phyloP scores from a whole-genome alignment of 345 rosid genomes.

The Streptanthus diversifolius region DNA sequence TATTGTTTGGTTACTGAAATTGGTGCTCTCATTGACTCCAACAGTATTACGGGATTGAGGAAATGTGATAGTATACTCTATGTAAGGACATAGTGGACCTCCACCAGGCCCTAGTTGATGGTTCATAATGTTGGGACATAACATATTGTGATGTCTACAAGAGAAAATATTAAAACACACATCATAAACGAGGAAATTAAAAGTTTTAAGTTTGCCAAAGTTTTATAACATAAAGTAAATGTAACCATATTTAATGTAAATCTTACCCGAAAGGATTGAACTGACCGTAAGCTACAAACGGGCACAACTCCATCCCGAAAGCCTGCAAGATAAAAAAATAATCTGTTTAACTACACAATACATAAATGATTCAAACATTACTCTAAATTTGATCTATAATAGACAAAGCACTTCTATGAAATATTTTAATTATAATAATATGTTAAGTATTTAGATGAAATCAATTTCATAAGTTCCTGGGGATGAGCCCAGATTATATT shows the following conservation, averaged over 20 bases:
- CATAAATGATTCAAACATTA: too few species aligned
- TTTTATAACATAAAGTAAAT: not conserved
- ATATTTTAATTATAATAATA: too few species aligned
- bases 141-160: not conserved
- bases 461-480: too few species aligned
- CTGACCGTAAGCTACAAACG: not conserved
- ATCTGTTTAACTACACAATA: too few species aligned
- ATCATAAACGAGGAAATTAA: too few species aligned
- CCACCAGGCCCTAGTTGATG: not conserved
- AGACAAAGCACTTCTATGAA: too few species aligned
- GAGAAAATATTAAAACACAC: not conserved
- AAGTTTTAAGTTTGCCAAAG: not conserved
- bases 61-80: not conserved
- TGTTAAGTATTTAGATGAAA: too few species aligned
- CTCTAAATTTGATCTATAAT: too few species aligned
- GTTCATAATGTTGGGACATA: not conserved
- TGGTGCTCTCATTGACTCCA: not conserved
- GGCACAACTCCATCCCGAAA: not conserved
- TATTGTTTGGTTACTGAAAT: too few species aligned
- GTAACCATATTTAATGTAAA: too few species aligned
- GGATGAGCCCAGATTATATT: too few species aligned
- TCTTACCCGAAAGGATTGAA: not conserved
- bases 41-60: not conserved
- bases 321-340: not conserved
- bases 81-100: not conserved